phyloP scores from a whole-genome alignment of 2,329 filamentous ascomycete genomes.

The Colletotrichum lini region DNA sequence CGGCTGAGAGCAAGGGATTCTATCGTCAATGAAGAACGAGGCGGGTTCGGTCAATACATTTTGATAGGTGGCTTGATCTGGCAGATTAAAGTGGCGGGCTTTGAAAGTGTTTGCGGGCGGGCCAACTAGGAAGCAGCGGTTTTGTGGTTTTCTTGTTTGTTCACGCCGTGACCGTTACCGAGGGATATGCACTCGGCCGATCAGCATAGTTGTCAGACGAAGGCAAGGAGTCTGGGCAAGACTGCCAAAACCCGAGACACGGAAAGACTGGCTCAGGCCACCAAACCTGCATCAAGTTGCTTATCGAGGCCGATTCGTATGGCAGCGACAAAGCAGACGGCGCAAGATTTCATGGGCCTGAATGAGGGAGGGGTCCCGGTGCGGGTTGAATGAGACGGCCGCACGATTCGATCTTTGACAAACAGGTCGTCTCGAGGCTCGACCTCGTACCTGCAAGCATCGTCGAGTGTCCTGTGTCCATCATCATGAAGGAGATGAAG shows the following conservation, averaged over 20 bases:
- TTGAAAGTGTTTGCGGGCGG: slow-evolving; percentile 4
- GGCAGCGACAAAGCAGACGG: neutral
- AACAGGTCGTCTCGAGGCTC: neutral
- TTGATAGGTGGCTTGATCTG: slow-evolving; percentile 16
- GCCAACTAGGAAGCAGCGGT: neutral
- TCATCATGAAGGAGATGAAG: slow-evolving; percentile 3
- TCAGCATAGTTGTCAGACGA: neutral
- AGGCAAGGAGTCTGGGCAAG: slow-evolving; percentile 19
- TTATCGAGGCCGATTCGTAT: slow-evolving; percentile 19
- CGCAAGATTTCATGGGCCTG: neutral
- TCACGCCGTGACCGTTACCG: neutral
- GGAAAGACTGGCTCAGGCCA: slow-evolving; percentile 28
- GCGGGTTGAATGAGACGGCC: neutral
- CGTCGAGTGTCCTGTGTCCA: slow-evolving; percentile 1
- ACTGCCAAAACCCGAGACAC: slow-evolving; percentile 29
- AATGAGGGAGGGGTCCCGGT: neutral
- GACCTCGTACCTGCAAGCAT: slow-evolving; percentile 32
- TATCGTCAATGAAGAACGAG: slow-evolving; percentile 47
- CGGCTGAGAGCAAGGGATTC: slow-evolving; percentile 57
- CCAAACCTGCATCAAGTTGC: slow-evolving; percentile 34
- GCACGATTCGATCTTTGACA: neutral
- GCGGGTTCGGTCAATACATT: neutral
- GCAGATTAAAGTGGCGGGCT: slow-evolving; percentile 5
- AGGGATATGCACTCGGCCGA: slow-evolving; percentile 16
- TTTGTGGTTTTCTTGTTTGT: slow-evolving; percentile 25